Evolutionary conservation across 1,284 basidiomycete genomes (phyloP), one percentile per base, ranked within the genome.

Genomic region (Ganoderma meredithae): DNA sequence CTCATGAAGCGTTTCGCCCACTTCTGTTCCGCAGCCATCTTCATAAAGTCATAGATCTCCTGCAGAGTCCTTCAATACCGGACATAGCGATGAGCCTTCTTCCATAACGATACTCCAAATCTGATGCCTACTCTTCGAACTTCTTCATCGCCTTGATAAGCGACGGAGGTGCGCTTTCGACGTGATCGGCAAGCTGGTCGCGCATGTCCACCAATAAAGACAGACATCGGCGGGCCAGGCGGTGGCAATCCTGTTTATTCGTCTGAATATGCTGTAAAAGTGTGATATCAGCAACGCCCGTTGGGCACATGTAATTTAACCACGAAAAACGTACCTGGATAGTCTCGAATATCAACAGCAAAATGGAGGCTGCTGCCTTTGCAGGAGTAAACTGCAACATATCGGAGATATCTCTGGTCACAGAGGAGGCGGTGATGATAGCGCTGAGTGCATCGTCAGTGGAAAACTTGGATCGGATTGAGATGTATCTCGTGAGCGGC

Each of bases 341-440:
- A 0, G 82, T 85, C 71, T 86, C 74, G 60, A 87, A 76, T 36
- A 88, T 84, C 17, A 82, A 73, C 41, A 86, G 75, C 22, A 86
- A 72, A 7, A 85, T 69, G 0, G 81, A 79, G 10, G 83, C 78
- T 0, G 83, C 81, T 0, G 81, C 84, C 15, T 78, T 75, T 0
- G 81, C 83, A 1, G 85, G 84, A 22, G 85, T 82, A 67, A 85
- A 86, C 49, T 77, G 78, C n/a, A 81, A 69, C 58, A 79, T 66
- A 36, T 72, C 72, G 0, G 78, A 74, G 3, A 79, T 63, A 3
- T 75, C 70, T 40, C 72, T 63, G 1, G 76, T 71, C 12, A 74
- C 70, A 19, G 71, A 66, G 0, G 75, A 71, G 0, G 73, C 72
- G 0, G 70, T 60, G 44, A 77, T 68, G 3, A 73, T 69, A 12